Evolutionary conservation across 176 grass and related monocot genomes (phyloP).

Genomic region (Neostapfia colusana): DNA sequence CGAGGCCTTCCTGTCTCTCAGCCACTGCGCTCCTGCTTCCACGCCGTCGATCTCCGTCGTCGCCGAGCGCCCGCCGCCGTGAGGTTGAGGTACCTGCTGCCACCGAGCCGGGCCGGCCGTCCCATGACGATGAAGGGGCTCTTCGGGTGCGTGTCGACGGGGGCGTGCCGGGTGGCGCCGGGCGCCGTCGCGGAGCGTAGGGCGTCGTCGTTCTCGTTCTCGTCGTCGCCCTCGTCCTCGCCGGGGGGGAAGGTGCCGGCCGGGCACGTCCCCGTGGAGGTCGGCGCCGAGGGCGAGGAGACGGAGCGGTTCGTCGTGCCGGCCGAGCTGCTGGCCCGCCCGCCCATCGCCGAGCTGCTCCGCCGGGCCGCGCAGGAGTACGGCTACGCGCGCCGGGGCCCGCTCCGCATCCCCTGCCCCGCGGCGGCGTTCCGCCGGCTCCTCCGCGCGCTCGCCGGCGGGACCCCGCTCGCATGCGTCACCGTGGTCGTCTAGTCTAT

Average conservation of each 20-base stretch:
- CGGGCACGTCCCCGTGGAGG: constrained; percentile 84
- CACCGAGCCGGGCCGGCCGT: too few relatives aligned
- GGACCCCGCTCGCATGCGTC: constrained; percentile 17
- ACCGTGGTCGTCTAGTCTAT: constrained; percentile 33
- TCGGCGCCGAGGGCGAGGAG: constrained; percentile 77
- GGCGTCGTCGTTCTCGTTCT: too few relatives aligned
- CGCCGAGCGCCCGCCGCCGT: too few relatives aligned
- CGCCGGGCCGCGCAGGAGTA: constrained; percentile 75
- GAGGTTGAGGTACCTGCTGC: background rate
- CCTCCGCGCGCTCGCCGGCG: constrained; percentile 44
- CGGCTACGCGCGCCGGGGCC: constrained; percentile 74
- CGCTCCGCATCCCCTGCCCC: constrained; percentile 80
- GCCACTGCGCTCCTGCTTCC: background rate
- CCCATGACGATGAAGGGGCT: constrained; percentile 47
- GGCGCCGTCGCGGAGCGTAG: background rate
- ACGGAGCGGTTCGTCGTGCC: constrained; percentile 77
- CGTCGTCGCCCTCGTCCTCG: background rate
- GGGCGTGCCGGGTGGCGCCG: constrained; percentile 46
- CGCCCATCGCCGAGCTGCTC: constrained; percentile 73
- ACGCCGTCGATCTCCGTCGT: background rate
- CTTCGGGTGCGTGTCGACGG: constrained; percentile 52
- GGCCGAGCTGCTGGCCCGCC: constrained; percentile 69
- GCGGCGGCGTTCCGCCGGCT: constrained; percentile 64
- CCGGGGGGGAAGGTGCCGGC: constrained; percentile 50
- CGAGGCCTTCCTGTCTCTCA: background rate